A percentile compares a stretch with the other conserved stretches of the same genome.
These are phyloP conservation scores for Eremochloa ophiuroides DNA, from an alignment of 176 grass and related monocot genomes.

Conservation along the genomic window DNA sequence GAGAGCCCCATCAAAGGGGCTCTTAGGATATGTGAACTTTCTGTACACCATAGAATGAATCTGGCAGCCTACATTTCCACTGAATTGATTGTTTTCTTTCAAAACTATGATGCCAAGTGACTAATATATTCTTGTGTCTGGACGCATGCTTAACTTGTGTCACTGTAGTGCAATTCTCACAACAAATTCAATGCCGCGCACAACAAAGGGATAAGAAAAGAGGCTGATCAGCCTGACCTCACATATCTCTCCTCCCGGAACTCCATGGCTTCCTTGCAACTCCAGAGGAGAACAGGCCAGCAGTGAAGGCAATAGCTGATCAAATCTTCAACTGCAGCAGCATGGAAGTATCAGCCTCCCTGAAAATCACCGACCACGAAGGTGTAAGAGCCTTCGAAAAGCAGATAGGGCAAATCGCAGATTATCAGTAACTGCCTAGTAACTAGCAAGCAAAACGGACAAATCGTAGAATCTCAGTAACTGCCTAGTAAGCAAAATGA, in stretches of 20 bases:
- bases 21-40: background rate
- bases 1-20: background rate
- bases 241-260: constrained; percentile 51
- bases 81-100: background rate
- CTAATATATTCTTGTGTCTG: background rate
- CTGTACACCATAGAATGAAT: constrained; percentile 17
- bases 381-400: constrained; percentile 1
- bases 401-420: background rate
- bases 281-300: constrained; percentile 14
- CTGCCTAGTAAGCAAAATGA: background rate
- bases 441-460: background rate
- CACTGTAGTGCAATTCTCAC: background rate
- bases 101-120: background rate
- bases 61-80: background rate
- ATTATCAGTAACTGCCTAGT: background rate
- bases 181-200: background rate
- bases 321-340: too few relatives aligned
- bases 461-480: background rate
- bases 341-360: background rate
- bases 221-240: constrained; percentile 39
- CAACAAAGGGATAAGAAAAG: constrained; percentile 2
- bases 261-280: constrained; percentile 36
- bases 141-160: background rate
- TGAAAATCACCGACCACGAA: constrained; percentile 2
- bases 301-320: background rate